phyloP scores from a whole-genome alignment of 768 basidiomycete genomes.

The Trametes gibbosa region DNA sequence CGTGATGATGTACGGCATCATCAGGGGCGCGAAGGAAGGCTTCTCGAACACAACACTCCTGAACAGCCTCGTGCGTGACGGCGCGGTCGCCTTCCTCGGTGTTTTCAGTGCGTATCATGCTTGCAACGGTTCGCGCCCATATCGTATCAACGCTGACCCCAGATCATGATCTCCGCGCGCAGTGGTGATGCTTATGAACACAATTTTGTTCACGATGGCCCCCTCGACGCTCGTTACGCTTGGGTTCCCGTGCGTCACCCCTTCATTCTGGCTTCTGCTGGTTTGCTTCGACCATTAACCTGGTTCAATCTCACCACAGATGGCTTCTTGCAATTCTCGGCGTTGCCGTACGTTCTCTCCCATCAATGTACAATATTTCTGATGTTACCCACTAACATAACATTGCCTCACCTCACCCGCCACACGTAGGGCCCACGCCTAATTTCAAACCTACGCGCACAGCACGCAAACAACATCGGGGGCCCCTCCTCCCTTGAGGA shows the following conservation, averaged over 20 bases:
- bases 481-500: conserved; percentile 3
- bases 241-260: conserved; percentile 12
- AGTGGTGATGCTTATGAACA: conserved; percentile 19
- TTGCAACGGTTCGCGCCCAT: too few species aligned
- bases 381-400: background rate
- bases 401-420: too few species aligned
- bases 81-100: conserved; percentile 27
- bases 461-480: background rate
- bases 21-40: conserved; percentile 20
- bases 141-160: background rate
- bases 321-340: conserved; percentile 17
- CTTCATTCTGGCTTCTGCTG: too few species aligned
- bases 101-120: conserved; percentile 23
- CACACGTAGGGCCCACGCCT: conserved; percentile 20
- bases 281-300: background rate
- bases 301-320: background rate
- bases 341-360: conserved; percentile 6
- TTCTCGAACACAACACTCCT: conserved; percentile 24
- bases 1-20: conserved; percentile 24
- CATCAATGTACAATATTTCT: too few species aligned
- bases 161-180: background rate
- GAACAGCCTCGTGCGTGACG: conserved; percentile 25
- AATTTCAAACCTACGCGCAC: conserved; percentile 11
- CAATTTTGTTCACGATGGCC: conserved; percentile 15
- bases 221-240: conserved; percentile 15